Evolutionary conservation across 352 stramenopile genomes (phyloP).

Genomic region (Phytopythium delawarense): DNA sequence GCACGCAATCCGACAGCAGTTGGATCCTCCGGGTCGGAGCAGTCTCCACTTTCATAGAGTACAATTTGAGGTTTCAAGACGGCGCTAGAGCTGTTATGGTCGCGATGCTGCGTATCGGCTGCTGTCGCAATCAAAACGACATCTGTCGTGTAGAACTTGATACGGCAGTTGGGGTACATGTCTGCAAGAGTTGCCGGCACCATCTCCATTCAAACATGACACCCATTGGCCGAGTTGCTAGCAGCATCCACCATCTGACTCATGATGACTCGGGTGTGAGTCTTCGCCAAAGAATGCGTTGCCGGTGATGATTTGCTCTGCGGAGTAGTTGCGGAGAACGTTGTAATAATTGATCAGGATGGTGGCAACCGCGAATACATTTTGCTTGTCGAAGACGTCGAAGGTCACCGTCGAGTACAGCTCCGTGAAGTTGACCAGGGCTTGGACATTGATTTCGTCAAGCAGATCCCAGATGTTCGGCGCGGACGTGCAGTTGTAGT

Average conservation of each 20-base stretch:
- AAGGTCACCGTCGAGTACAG: background rate
- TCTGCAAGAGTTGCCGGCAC: background rate
- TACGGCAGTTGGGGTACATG: background rate
- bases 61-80: background rate
- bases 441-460: background rate
- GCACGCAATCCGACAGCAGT: slow-evolving; percentile 1
- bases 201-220: background rate
- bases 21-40: slow-evolving; percentile 1
- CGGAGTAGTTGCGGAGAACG: slow-evolving; percentile 2
- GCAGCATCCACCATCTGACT: background rate
- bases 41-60: background rate
- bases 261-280: background rate
- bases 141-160: slow-evolving; percentile 5
- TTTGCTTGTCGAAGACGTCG: slow-evolving; percentile 1
- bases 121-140: background rate
- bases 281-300: slow-evolving; percentile 2
- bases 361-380: background rate
- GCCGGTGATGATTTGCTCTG: background rate
- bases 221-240: background rate
- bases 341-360: background rate
- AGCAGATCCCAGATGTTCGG: slow-evolving; percentile 6
- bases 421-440: background rate
- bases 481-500: slow-evolving; percentile 4
- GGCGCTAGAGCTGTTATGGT: background rate
- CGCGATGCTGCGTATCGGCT: background rate